phyloP scores from a whole-genome alignment of 1,284 basidiomycete genomes.

The Hemileccinum hortonii region DNA sequence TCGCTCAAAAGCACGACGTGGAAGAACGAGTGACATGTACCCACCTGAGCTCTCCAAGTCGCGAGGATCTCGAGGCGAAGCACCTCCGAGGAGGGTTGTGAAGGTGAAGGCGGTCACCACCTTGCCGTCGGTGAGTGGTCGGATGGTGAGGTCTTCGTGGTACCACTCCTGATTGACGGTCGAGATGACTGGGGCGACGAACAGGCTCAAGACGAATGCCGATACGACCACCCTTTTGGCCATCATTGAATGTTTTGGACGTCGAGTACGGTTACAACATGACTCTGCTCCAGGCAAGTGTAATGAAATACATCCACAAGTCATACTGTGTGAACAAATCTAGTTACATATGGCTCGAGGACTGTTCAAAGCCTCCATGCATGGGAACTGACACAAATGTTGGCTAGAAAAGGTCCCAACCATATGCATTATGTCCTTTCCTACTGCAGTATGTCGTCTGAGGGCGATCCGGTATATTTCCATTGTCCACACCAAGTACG shows the following conservation, averaged over 20 bases:
- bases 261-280: too few species aligned
- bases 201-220: conserved; percentile 11
- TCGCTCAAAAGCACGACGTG: neutral
- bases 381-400: too few species aligned
- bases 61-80: conserved; percentile 53
- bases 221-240: conserved; percentile 1
- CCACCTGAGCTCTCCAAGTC: conserved; percentile 48
- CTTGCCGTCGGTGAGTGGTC: conserved; percentile 81
- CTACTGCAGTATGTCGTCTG: too few species aligned
- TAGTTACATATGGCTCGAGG: too few species aligned
- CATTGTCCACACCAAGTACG: too few species aligned
- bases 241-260: neutral
- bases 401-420: too few species aligned
- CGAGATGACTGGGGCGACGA: conserved; percentile 8
- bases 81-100: conserved; percentile 59
- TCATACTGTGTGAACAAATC: too few species aligned
- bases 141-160: conserved; percentile 70
- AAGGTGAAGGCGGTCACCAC: conserved; percentile 86
- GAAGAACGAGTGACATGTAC: neutral
- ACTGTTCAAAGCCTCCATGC: too few species aligned
- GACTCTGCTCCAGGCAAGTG: too few species aligned
- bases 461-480: too few species aligned
- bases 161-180: conserved; percentile 44
- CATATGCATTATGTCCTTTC: too few species aligned
- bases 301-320: too few species aligned